A percentile compares a stretch with the other conserved stretches of the same genome.
These are phyloP conservation scores for Mycosphaerella arachidis DNA, from an alignment of 2,329 filamentous ascomycete species.

Conservation along the genomic window DNA sequence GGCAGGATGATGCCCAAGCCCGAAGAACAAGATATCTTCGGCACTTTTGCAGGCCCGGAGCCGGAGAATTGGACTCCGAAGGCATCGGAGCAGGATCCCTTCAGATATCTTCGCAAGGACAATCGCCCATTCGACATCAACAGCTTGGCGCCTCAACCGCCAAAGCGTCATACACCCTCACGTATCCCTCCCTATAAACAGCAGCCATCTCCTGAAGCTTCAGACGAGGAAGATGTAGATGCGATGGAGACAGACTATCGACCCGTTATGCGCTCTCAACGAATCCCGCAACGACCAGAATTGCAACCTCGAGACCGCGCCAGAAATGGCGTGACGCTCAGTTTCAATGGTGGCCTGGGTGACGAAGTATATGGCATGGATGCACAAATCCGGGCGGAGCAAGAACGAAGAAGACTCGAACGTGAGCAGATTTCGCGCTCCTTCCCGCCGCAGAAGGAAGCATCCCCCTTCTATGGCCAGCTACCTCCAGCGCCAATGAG, in stretches of 20 bases:
- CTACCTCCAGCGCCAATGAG: slow-evolving; percentile 64
- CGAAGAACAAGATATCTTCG: slow-evolving; percentile 27
- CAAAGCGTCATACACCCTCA: slow-evolving; percentile 13
- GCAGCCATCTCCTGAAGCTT: slow-evolving; percentile 25
- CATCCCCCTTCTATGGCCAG: slow-evolving; percentile 62
- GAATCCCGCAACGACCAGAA: slow-evolving; percentile 15
- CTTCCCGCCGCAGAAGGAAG: slow-evolving; percentile 34
- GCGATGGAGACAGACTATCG: slow-evolving; percentile 70
- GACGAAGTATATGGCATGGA: slow-evolving; percentile 26
- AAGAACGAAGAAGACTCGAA: slow-evolving; percentile 13
- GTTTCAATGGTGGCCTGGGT: slow-evolving; percentile 12
- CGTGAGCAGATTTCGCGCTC: slow-evolving; percentile 20
- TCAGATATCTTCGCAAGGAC: slow-evolving; percentile 23
- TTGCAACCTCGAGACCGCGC: slow-evolving; percentile 16
- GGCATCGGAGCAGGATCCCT: slow-evolving; percentile 27
- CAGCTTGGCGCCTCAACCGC: slow-evolving; percentile 27
- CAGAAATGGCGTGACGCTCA: slow-evolving; percentile 12
- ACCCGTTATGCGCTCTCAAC: slow-evolving; percentile 15
- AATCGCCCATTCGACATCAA: slow-evolving; percentile 35
- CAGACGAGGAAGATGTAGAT: slow-evolving; percentile 40
- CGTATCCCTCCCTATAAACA: slow-evolving; percentile 14
- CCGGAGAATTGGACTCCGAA: slow-evolving; percentile 21
- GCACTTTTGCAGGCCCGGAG: slow-evolving; percentile 25
- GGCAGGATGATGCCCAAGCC: slow-evolving; percentile 33
- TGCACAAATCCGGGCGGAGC: slow-evolving; percentile 19